Conservation (phyloP, 345 rosid genomes). For the Balakata baccata region DNA sequence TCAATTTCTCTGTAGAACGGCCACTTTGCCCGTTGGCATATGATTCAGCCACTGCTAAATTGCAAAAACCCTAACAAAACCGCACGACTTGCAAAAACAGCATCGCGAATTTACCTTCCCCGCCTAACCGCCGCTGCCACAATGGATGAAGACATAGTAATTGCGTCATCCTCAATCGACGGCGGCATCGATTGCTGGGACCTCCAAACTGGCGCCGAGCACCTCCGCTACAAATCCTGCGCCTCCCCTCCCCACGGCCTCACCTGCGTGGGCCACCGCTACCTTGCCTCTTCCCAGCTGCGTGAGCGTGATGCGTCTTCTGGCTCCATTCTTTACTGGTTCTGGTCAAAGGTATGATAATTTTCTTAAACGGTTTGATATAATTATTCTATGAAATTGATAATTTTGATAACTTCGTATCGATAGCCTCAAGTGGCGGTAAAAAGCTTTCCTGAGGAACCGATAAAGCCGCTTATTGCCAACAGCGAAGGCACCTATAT, state of each 20-base stretch:
- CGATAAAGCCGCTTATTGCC: slow-evolving; percentile 59
- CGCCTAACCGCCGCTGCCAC: not conserved
- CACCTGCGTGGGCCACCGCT: slow-evolving; percentile 50
- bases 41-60: not conserved
- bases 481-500: slow-evolving; percentile 75
- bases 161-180: slow-evolving; percentile 70
- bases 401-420: not conserved
- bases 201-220: slow-evolving; percentile 54
- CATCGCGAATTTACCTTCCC: not conserved
- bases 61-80: slow-evolving; percentile 17
- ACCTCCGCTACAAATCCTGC: slow-evolving; percentile 62
- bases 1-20: not conserved
- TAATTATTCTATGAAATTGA: not conserved
- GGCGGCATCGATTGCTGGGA: slow-evolving; percentile 81
- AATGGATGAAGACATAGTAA: slow-evolving; percentile 37
- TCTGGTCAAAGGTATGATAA: slow-evolving; percentile 55
- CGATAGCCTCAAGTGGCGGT: slow-evolving; percentile 71
- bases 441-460: slow-evolving; percentile 69
- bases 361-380: slow-evolving; percentile 15
- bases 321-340: slow-evolving; percentile 69
- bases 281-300: slow-evolving; percentile 74
- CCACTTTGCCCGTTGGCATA: too few relatives aligned
- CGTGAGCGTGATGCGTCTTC: slow-evolving; percentile 52
- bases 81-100: not conserved
- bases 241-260: slow-evolving; percentile 71